Base-by-base conservation (phyloP, 1,139 yeast genomes). In the Zygoascus sp. region DNA sequence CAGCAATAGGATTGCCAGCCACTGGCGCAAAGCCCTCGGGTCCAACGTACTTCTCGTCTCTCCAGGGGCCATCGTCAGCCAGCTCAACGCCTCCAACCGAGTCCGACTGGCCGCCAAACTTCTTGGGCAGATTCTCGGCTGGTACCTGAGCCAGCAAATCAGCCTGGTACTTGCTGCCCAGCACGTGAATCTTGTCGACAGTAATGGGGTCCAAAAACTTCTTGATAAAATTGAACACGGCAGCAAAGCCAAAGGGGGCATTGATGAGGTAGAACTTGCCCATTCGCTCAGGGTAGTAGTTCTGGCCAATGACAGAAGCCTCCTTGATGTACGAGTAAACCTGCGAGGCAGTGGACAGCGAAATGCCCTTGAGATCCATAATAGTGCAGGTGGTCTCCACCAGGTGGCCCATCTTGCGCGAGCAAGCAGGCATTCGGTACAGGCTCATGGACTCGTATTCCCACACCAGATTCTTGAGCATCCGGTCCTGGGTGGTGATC, bases 261-360 rank as follows among this genome's bases (percentile, higher is more conserved):
- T 92, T 92, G 70, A 92, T 87, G 62, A 90, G 74, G 71, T 88
- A 92, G 65, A 92, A 92, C 69, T 88, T 89, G 62, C 98, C 97
- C 97, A 92, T 90, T 70, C 98, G 84, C 74, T 92, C 98, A n/a
- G 98, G 98, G 67, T 92, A 92, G 69, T 85, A 92, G 73, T 92
- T 88, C 72, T 92, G 98, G 53, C 97, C 97, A 62, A 92, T 88
- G 60, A 77, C 73, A 17, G 96, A 86, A 22, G 98, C 97, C 68
- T 89, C 96, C 65, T 83, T 80, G 48, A 92, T 95, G 68, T 90
- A 92, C 21, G 83, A 75, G 58, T 89, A 75, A 42, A 92, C 98
- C 65, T 83, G 87, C 54, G 83, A 80, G 34, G 96, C 96, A 45
- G 94, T 72, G 28, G 83, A 72, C 53, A 92, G 73, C 22, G 96